Base-by-base conservation (phyloP, 768 basidiomycete genomes). In the Collybia nuda region DNA sequence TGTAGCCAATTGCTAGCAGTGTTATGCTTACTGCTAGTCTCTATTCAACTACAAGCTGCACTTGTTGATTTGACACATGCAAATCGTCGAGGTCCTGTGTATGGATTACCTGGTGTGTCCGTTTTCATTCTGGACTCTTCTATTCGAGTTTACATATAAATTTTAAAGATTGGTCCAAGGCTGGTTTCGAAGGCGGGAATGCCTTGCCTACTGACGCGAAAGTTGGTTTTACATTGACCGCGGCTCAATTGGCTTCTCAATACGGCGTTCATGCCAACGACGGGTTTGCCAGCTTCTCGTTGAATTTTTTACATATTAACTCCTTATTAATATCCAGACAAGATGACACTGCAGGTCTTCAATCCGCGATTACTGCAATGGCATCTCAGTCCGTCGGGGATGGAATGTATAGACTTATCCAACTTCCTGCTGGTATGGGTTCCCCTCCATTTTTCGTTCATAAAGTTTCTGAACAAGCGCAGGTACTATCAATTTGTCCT, bases 251-350 rank as follows among this genome's bases (percentile, higher is more conserved):
- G 18, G 47, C 52, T 9, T 40, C 38, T 9, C 39, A 48, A 11
- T 51, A 51, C 21, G 51, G 47, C 6, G 46, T 55, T 15, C 41
- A 44, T 15, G 24, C 54, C 6, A 48, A 52, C 23, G 54, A 55
- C 22, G 54, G 51, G 2, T 15, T 40, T 14, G 32, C 9, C 9
- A 32, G n/a, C 12, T 32, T 32, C 32, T 32, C 14, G 6, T 11
- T 3, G 9, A 3, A 32, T 11, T 32, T 11, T 14, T 32, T 11
- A 32, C 6, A 11, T 32, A 11, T 11, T 6, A 32, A 32, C 32
- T 32, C 9, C 6, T 11, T 14, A 6, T 11, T 2, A 32, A 14
- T 32, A 11, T 14, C 12, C 14, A 32, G 32, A 14, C 32, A 32
- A 32, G 51, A 53, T 40, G 51, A 53, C 40, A 53, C 46, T 7